These are phyloP conservation scores for Gyrodon lividus DNA, from an alignment of 768 basidiomycete species.

Conservation along the genomic window DNA sequence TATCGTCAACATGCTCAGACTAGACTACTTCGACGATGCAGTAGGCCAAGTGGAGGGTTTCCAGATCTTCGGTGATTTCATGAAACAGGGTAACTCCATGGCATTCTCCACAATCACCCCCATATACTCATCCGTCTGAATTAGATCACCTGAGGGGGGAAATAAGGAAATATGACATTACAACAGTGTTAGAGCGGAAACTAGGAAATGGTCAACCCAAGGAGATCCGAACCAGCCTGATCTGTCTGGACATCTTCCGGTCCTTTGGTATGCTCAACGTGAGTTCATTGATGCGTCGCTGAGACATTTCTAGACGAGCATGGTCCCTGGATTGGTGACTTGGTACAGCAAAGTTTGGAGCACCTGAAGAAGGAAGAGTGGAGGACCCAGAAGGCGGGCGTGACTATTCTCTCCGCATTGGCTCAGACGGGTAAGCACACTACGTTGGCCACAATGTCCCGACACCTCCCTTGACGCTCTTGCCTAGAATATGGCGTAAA, in stretches of 20 bases:
- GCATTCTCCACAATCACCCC: neutral
- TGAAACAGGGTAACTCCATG: conserved; percentile 15
- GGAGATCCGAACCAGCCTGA: conserved; percentile 22
- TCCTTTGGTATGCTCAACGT: conserved; percentile 15
- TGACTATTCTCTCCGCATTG: conserved; percentile 22
- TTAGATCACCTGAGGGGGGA: conserved; percentile 15
- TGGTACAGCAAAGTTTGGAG: conserved; percentile 12
- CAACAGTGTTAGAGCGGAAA: conserved; percentile 16
- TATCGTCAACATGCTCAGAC: conserved; percentile 23
- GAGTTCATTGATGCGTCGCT: neutral
- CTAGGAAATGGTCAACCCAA: conserved; percentile 11
- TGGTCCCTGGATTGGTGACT: conserved; percentile 11
- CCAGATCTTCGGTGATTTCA: conserved; percentile 22
- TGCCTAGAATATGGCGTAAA: conserved; percentile 16
- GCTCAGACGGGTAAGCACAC: conserved; percentile 15
- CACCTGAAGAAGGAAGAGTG: conserved; percentile 3
- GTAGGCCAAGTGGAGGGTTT: conserved; percentile 24
- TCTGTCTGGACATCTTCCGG: conserved; percentile 23
- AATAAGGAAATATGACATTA: conserved; percentile 15
- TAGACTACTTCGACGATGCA: conserved; percentile 26
- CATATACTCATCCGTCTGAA: neutral
- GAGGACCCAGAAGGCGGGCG: conserved; percentile 23
- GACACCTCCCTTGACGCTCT: neutral
- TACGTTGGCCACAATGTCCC: neutral
- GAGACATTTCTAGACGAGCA: conserved; percentile 7